Evolutionary conservation across 441 rosid genomes (phyloP).

Genomic region (Erysimum pusillum): DNA sequence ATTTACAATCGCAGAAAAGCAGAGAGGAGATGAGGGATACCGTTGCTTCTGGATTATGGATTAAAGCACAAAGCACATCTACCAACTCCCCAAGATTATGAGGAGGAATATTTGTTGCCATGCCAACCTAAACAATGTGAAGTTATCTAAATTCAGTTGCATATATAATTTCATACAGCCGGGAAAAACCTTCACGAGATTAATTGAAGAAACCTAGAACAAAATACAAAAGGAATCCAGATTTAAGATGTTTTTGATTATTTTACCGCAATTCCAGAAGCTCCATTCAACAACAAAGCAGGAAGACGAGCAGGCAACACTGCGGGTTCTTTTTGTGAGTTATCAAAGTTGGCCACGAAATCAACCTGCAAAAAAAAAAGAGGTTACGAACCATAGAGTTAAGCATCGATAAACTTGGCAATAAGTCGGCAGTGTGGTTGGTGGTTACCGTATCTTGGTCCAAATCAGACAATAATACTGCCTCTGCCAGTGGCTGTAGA

Average conservation of each 20-base stretch:
- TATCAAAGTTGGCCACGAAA: slow-evolving; percentile 91
- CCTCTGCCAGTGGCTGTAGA: slow-evolving; percentile 86
- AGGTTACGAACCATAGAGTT: slow-evolving; percentile 20
- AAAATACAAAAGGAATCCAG: not conserved
- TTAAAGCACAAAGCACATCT: slow-evolving; percentile 91
- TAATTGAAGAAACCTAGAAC: slow-evolving; percentile 12
- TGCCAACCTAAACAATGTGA: slow-evolving; percentile 78
- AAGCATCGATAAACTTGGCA: slow-evolving; percentile 1
- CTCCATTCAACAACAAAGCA: slow-evolving; percentile 85
- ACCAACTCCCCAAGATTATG: slow-evolving; percentile 98
- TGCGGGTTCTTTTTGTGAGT: slow-evolving; percentile 90
- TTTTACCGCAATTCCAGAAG: slow-evolving; percentile 96
- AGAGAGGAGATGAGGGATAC: slow-evolving; percentile 50
- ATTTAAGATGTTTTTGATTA: slow-evolving; percentile 23
- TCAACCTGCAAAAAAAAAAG: slow-evolving; percentile 68
- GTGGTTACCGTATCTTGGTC: slow-evolving; percentile 77
- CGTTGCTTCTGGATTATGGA: slow-evolving; percentile 89
- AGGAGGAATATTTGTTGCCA: slow-evolving; percentile 99
- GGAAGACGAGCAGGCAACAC: slow-evolving; percentile 96
- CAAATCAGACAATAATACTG: slow-evolving; percentile 83
- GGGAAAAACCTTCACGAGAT: not conserved
- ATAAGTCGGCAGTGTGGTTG: slow-evolving; percentile 25
- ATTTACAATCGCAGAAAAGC: slow-evolving; percentile 24
- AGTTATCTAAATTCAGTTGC: slow-evolving; percentile 21
- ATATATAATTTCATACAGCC: slow-evolving; percentile 16